Conservation (phyloP, 164 flowering plant species). For the Chloranthus sessilifolius region DNA sequence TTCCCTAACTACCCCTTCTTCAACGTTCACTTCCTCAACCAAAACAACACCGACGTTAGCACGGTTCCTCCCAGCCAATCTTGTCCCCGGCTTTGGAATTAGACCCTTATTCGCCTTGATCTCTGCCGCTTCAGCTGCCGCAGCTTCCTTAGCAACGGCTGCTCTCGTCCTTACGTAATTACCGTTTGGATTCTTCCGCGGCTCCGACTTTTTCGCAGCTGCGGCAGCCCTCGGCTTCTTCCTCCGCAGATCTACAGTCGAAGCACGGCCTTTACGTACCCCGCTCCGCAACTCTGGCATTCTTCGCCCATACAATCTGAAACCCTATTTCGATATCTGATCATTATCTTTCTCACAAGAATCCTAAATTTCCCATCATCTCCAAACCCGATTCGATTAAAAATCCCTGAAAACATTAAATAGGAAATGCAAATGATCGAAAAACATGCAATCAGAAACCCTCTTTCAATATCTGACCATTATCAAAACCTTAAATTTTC, state of each 20-base stretch:
- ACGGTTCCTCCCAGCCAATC: constrained; percentile 20
- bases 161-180: constrained; percentile 48
- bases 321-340: constrained; percentile 17
- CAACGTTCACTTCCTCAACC: constrained; percentile 6
- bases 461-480: no score
- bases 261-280: constrained; percentile 50
- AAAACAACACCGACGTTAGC: constrained; percentile 12
- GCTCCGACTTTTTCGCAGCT: constrained; percentile 20
- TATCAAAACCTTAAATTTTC: no score
- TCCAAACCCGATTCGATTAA: no score
- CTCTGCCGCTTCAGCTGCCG: constrained; percentile 7
- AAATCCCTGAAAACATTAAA: no score
- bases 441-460: no score
- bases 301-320: constrained; percentile 49
- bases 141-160: constrained; percentile 45
- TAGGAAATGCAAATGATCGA: no score
- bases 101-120: constrained; percentile 5
- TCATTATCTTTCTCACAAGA: constrained; percentile 35
- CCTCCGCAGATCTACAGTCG: constrained; percentile 19
- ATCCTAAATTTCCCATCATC: constrained; percentile 13
- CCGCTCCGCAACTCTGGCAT: constrained; percentile 80
- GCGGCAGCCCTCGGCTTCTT: constrained; percentile 14
- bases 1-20: constrained; percentile 14
- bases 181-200: constrained; percentile 26
- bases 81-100: constrained; percentile 18